Evolutionary conservation across 2,329 filamentous ascomycete genomes (phyloP).

Genomic region (Alternaria sp.): DNA sequence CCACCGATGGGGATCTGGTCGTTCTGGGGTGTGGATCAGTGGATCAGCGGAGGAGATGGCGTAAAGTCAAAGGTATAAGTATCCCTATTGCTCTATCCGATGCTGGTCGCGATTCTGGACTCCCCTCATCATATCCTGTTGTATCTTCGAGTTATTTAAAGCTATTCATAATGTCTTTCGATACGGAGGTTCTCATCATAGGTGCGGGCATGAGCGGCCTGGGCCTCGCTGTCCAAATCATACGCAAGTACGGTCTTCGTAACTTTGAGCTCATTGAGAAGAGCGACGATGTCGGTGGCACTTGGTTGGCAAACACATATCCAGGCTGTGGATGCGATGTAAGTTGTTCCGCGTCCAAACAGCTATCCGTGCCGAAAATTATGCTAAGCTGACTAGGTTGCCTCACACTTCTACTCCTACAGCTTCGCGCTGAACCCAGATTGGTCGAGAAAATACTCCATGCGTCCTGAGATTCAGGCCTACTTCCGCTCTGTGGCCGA

Average conservation of each 20-base stretch:
- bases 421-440: conserved; percentile 65
- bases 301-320: conserved; percentile 44
- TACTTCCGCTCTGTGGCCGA: conserved; percentile 56
- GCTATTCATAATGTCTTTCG: conserved; percentile 39
- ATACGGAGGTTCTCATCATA: conserved; percentile 58
- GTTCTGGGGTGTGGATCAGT: background rate
- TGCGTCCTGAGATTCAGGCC: conserved; percentile 61
- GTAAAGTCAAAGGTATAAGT: conserved; percentile 9
- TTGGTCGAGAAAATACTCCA: conserved; percentile 65
- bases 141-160: background rate
- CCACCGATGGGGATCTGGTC: background rate
- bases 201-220: conserved; percentile 59
- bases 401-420: conserved; percentile 66
- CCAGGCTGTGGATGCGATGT: conserved; percentile 47
- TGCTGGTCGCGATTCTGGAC: background rate
- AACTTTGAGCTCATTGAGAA: conserved; percentile 57
- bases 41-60: background rate
- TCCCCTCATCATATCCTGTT: background rate
- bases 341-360: background rate
- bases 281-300: conserved; percentile 46
- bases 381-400: conserved; percentile 25
- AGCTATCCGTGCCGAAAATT: background rate
- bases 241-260: conserved; percentile 47
- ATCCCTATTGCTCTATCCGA: background rate
- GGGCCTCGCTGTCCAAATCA: conserved; percentile 55